These are phyloP conservation scores for Epichloe bromicola DNA, from an alignment of 2,329 filamentous ascomycete genomes.

Conservation along the genomic window DNA sequence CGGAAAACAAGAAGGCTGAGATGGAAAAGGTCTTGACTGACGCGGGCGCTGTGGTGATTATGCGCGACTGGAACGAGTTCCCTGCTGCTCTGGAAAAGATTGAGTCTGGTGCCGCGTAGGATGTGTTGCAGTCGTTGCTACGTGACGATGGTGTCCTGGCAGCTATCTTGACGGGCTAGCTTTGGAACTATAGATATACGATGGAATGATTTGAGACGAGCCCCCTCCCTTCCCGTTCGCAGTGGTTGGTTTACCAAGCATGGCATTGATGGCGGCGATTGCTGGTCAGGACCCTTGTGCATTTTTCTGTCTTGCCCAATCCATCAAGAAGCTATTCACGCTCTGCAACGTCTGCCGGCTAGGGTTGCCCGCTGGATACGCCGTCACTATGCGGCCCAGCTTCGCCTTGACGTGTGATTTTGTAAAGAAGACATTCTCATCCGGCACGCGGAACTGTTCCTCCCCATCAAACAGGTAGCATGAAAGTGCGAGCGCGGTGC, in stretches of 20 bases:
- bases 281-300: neutral
- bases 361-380: slow-evolving; percentile 68
- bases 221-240: too few species aligned
- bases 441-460: slow-evolving; percentile 30
- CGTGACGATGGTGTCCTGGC: neutral
- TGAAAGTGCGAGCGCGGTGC: slow-evolving; percentile 59
- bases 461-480: slow-evolving; percentile 59
- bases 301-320: slow-evolving; percentile 22
- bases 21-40: slow-evolving; percentile 50
- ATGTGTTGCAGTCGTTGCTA: neutral
- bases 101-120: slow-evolving; percentile 19
- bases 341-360: slow-evolving; percentile 77
- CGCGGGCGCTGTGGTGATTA: slow-evolving; percentile 50
- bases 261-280: too few species aligned
- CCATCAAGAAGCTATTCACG: slow-evolving; percentile 82
- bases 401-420: slow-evolving; percentile 68
- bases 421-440: slow-evolving; percentile 32
- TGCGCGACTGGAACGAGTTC: slow-evolving; percentile 47
- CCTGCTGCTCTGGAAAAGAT: slow-evolving; percentile 32
- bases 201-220: too few species aligned
- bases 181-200: neutral
- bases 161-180: neutral
- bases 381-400: slow-evolving; percentile 71
- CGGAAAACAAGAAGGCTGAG: slow-evolving; percentile 44
- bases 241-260: too few species aligned